Evolutionary conservation across 352 stramenopile genomes (phyloP).

Genomic region (Thraustochytrium sp.): DNA sequence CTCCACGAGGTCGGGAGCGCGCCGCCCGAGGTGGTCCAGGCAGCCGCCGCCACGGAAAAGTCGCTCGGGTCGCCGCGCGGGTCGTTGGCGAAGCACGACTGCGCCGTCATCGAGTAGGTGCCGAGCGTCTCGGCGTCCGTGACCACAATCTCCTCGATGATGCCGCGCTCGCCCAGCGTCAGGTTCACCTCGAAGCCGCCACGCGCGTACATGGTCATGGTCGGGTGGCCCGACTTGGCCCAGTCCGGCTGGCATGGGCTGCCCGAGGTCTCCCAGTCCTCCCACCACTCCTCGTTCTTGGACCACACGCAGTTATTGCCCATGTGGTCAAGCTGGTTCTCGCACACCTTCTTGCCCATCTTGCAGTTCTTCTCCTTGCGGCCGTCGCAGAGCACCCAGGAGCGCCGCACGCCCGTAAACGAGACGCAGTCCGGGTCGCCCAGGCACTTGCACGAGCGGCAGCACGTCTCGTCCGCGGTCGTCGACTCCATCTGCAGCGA

Average conservation of each 20-base stretch:
- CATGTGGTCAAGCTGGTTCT: slow-evolving; percentile 20
- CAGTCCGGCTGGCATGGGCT: slow-evolving; percentile 21
- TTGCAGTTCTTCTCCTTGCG: slow-evolving; percentile 1
- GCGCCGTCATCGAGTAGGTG: background rate
- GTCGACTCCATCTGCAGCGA: background rate
- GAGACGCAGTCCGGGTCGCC: slow-evolving; percentile 33
- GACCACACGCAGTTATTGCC: slow-evolving; percentile 38
- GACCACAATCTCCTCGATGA: background rate
- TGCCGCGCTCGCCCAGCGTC: slow-evolving; percentile 24
- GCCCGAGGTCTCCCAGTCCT: background rate
- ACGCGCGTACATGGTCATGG: slow-evolving; percentile 26
- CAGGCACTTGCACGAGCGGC: slow-evolving; percentile 28
- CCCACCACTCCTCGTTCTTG: slow-evolving; percentile 19
- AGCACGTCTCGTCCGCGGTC: slow-evolving; percentile 16
- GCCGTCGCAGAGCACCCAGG: slow-evolving; percentile 38
- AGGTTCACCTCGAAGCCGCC: slow-evolving; percentile 9
- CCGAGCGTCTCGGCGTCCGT: background rate
- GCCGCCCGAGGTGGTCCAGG: background rate
- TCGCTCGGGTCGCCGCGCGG: background rate
- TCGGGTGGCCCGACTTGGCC: background rate
- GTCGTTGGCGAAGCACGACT: slow-evolving; percentile 21
- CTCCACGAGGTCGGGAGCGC: background rate
- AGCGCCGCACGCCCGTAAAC: background rate
- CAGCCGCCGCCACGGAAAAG: background rate
- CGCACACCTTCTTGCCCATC: slow-evolving; percentile 27